Percentiles rank a stretch among this genome's conserved stretches.
phyloP scores from a whole-genome alignment of 768 basidiomycete species.

The Suillus variegatus region DNA sequence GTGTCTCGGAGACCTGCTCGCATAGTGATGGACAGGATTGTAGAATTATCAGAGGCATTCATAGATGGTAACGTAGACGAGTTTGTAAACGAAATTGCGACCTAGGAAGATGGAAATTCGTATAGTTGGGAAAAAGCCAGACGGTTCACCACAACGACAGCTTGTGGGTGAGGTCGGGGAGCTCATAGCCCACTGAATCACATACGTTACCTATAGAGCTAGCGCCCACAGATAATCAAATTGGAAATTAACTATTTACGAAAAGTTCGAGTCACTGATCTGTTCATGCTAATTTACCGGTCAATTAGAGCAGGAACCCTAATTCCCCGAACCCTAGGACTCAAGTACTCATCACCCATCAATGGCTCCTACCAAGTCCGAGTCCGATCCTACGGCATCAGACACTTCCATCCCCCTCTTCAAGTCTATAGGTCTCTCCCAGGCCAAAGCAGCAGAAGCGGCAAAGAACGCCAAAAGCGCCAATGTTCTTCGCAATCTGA shows the following conservation, averaged over 20 bases:
- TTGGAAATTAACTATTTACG: background rate
- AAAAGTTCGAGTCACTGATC: background rate
- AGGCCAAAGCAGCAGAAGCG: constrained; percentile 79
- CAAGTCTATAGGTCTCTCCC: constrained; percentile 73
- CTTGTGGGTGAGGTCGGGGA: constrained; percentile 23
- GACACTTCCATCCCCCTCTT: constrained; percentile 47
- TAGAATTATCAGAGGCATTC: constrained; percentile 23
- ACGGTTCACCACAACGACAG: constrained; percentile 26
- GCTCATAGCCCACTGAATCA: constrained; percentile 24
- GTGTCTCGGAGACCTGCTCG: constrained; percentile 19
- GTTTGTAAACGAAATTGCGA: background rate
- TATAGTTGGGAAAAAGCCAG: constrained; percentile 23
- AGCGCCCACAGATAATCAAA: background rate
- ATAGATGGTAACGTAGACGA: constrained; percentile 18
- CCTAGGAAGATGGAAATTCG: constrained; percentile 24
- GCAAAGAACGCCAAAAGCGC: constrained; percentile 81
- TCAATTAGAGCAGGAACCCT: too few relatives aligned
- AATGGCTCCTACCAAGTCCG: constrained; percentile 5
- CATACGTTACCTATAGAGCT: background rate
- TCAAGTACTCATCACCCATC: background rate
- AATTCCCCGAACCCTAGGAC: too few relatives aligned
- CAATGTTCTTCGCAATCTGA: constrained; percentile 64
- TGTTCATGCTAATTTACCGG: too few relatives aligned
- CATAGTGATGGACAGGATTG: constrained; percentile 23
- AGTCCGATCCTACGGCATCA: constrained; percentile 10